Evolutionary conservation across 148 eudicot genomes (phyloP).

Genomic region (Amaranthus cruentus): DNA sequence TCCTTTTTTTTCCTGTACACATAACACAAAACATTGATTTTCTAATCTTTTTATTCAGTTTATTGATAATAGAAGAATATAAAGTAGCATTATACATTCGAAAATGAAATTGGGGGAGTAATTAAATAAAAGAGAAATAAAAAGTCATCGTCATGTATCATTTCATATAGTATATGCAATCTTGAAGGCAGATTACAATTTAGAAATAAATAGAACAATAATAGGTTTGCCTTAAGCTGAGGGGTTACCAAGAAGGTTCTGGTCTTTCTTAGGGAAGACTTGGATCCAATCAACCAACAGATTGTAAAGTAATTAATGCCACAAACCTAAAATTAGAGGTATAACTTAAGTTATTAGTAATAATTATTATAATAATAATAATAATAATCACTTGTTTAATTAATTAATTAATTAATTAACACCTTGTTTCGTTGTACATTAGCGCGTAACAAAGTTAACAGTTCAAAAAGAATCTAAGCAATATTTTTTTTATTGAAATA

Average conservation of each 20-base stretch:
- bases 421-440: slow-evolving; percentile 2
- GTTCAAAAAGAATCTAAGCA: slow-evolving; percentile 23
- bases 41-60: too few relatives aligned
- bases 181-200: not conserved
- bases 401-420: too few relatives aligned
- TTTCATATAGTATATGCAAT: not conserved
- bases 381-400: not conserved
- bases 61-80: too few relatives aligned
- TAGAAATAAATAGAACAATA: slow-evolving; percentile 6
- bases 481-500: not conserved
- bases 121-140: too few relatives aligned
- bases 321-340: not conserved
- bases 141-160: too few relatives aligned
- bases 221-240: slow-evolving; percentile 2
- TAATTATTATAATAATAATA: not conserved
- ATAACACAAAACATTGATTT: too few relatives aligned
- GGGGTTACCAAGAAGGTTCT: slow-evolving; percentile 21
- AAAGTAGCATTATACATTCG: too few relatives aligned
- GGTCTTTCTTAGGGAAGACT: slow-evolving; percentile 8
- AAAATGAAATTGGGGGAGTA: too few relatives aligned
- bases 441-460: slow-evolving; percentile 11
- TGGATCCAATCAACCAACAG: slow-evolving; percentile 16
- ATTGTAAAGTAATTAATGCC: not conserved
- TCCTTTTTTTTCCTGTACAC: too few relatives aligned
- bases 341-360: not conserved